Percentiles rank a stretch among this genome's conserved stretches.
These are phyloP conservation scores for Penicillium aurantiogriseum DNA, from an alignment of 2,329 filamentous ascomycete species.

Conservation along the genomic window DNA sequence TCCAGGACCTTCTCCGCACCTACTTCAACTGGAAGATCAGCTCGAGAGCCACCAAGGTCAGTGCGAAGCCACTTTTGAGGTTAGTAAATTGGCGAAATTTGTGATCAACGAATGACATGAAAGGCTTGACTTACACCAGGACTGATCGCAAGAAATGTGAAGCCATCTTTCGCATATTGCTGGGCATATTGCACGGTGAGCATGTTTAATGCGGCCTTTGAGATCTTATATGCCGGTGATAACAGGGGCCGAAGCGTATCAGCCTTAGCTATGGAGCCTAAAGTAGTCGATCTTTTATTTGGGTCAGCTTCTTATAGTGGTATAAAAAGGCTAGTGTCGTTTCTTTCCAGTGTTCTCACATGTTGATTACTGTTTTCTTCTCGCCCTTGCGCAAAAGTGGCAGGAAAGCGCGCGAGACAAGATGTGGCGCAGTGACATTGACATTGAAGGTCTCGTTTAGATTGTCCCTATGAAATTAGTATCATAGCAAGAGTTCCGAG, in stretches of 20 bases:
- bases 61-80: slow-evolving; percentile 47
- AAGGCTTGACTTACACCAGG: slow-evolving; percentile 46
- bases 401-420: slow-evolving; percentile 42
- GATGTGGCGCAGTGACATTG: slow-evolving; percentile 45
- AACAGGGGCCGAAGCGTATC: slow-evolving; percentile 28
- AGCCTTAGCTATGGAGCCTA: slow-evolving; percentile 43
- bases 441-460: slow-evolving; percentile 40
- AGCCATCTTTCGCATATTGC: slow-evolving; percentile 40
- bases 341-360: slow-evolving; percentile 32
- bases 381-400: slow-evolving; percentile 40
- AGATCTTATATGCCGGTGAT: slow-evolving; percentile 46
- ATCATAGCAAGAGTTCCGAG: background rate
- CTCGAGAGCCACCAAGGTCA: slow-evolving; percentile 42
- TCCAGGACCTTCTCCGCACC: slow-evolving; percentile 41
- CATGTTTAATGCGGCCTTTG: slow-evolving; percentile 51
- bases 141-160: slow-evolving; percentile 43
- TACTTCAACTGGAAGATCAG: slow-evolving; percentile 44
- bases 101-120: background rate
- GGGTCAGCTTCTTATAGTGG: background rate
- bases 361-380: slow-evolving; percentile 47
- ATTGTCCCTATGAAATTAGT: slow-evolving; percentile 30
- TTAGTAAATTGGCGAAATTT: background rate
- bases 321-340: background rate
- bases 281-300: slow-evolving; percentile 37
- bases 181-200: slow-evolving; percentile 42